A percentile compares a stretch with the other conserved stretches of the same genome.
phyloP scores from a whole-genome alignment of 306 rosid genomes.

The Benincasa hispida region DNA sequence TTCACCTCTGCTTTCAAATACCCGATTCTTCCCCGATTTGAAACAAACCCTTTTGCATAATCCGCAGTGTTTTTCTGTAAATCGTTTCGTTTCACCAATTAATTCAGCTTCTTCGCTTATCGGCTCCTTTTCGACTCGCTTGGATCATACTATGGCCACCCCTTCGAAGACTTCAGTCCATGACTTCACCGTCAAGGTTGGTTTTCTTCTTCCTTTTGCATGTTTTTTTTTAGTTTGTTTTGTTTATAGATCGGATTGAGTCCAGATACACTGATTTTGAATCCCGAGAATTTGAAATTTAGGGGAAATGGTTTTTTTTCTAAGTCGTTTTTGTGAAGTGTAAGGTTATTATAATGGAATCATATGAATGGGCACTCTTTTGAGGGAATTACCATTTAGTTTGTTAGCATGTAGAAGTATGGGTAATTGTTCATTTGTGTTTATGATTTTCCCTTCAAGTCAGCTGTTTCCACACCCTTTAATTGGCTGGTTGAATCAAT shows the following conservation, averaged over 20 bases:
- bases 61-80: background rate
- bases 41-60: background rate
- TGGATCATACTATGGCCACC: constrained; percentile 20
- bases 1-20: constrained; percentile 7
- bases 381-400: background rate
- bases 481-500: background rate
- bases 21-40: background rate
- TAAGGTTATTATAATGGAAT: background rate
- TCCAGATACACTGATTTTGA: background rate
- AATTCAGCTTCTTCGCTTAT: constrained; percentile 4
- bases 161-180: constrained; percentile 25
- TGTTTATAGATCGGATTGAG: background rate
- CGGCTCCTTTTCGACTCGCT: background rate
- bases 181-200: constrained; percentile 50
- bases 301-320: background rate
- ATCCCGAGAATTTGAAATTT: background rate
- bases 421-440: background rate
- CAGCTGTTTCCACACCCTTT: background rate
- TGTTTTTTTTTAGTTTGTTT: background rate
- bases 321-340: background rate
- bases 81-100: constrained; percentile 2
- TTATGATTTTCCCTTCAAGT: background rate
- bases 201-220: background rate
- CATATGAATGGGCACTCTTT: background rate
- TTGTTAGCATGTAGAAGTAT: background rate